Percentiles rank a stretch among this genome's conserved stretches.
Conservation (phyloP, 2,329 filamentous ascomycete genomes). For the Mollisiaceae sp. region DNA sequence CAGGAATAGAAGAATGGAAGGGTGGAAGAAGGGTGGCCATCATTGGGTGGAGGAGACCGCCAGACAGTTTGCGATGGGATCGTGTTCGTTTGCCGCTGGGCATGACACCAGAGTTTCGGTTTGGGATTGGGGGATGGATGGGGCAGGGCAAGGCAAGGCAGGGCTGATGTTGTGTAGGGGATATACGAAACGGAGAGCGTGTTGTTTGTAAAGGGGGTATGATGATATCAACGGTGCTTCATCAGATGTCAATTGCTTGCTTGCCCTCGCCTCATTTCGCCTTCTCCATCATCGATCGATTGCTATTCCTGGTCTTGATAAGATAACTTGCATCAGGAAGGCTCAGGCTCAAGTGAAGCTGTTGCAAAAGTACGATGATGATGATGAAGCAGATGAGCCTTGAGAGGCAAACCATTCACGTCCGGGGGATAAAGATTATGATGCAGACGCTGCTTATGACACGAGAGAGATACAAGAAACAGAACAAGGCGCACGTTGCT, state of each 20-base stretch:
- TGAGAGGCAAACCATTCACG: not conserved
- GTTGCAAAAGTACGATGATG: not conserved
- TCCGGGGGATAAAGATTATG: not conserved
- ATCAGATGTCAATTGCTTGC: not conserved
- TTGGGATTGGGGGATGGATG: not conserved
- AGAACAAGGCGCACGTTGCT: not conserved
- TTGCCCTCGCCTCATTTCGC: not conserved
- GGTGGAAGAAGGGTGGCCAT: not conserved
- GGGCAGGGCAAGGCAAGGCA: not conserved
- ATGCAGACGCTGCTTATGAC: not conserved
- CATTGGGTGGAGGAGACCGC: too few species aligned
- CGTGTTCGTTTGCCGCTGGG: too few species aligned
- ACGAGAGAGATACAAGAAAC: not conserved
- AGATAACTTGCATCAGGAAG: not conserved
- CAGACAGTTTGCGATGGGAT: too few species aligned
- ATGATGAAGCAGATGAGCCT: not conserved
- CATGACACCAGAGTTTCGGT: not conserved
- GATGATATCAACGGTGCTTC: constrained; percentile 5
- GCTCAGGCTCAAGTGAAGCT: not conserved
- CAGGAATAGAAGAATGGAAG: not conserved
- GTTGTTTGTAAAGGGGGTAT: constrained; percentile 2
- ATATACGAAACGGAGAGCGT: not conserved
- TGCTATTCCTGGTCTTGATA: not conserved
- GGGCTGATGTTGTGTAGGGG: not conserved
- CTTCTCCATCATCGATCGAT: not conserved